Evolutionary conservation across 1,284 basidiomycete species (phyloP).

Genomic region (Heterobasidion parviporum): DNA sequence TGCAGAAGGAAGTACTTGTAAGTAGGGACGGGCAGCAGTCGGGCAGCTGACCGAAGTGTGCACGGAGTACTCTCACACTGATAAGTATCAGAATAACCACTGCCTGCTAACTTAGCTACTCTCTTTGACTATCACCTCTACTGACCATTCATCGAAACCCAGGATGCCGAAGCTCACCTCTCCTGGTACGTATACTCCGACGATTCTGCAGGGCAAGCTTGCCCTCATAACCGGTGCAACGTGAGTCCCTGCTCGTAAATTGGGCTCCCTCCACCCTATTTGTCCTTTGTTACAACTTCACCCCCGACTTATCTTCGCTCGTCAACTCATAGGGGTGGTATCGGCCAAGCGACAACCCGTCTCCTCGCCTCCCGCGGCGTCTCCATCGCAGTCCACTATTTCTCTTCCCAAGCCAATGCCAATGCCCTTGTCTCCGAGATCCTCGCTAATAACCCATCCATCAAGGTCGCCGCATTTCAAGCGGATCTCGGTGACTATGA

Average conservation of each 20-base stretch:
- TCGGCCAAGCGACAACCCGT: conserved; percentile 40
- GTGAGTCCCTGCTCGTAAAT: conserved; percentile 8
- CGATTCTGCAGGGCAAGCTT: conserved; percentile 19
- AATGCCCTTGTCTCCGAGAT: conserved; percentile 31
- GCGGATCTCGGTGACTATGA: conserved; percentile 40
- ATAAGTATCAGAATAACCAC: too few species aligned
- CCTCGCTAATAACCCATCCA: conserved; percentile 15
- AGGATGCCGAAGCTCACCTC: not conserved
- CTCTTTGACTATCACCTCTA: not conserved
- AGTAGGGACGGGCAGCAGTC: too few species aligned
- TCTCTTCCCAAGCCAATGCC: conserved; percentile 27
- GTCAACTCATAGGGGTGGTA: conserved; percentile 33
- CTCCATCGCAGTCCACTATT: conserved; percentile 45
- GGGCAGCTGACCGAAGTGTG: too few species aligned
- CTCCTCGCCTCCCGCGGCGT: conserved; percentile 36
- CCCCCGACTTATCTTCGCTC: not conserved
- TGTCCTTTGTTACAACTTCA: not conserved
- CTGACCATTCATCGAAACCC: not conserved
- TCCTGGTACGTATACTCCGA: not conserved
- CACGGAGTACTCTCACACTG: too few species aligned
- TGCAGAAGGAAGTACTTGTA: too few species aligned
- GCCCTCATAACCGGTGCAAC: conserved; percentile 32
- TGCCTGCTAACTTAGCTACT: too few species aligned
- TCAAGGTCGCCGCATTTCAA: conserved; percentile 34
- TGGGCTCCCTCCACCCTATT: not conserved